Evolutionary conservation across 169 alveolate genomes (phyloP).

Genomic region (Plasmodium cynomolgi): DNA sequence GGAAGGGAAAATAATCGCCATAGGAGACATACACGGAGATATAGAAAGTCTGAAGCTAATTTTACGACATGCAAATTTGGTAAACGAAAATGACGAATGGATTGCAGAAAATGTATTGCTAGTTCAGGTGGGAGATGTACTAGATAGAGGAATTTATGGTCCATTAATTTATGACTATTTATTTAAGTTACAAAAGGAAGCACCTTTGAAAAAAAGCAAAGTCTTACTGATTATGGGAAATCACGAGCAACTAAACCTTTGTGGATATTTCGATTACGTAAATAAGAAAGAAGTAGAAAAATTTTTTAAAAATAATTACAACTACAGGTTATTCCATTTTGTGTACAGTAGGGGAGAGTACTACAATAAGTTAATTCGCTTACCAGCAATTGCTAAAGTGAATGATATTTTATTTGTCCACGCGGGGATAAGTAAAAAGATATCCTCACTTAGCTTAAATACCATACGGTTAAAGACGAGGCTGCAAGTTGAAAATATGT

Average conservation of each 20-base stretch:
- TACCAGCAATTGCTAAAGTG: conserved; percentile 51
- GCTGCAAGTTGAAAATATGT: conserved; percentile 42
- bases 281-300: conserved; percentile 23
- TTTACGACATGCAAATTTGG: conserved; percentile 75
- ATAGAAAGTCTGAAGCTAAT: conserved; percentile 71
- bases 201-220: conserved; percentile 36
- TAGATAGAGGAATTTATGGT: conserved; percentile 58
- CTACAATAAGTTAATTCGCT: conserved; percentile 17
- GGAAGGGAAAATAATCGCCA: conserved; percentile 77
- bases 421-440: conserved; percentile 22
- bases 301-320: conserved; percentile 40
- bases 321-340: conserved; percentile 23
- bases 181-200: conserved; percentile 62
- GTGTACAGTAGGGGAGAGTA: conserved; percentile 2
- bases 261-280: conserved; percentile 52
- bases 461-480: conserved; percentile 40
- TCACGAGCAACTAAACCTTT: conserved; percentile 50
- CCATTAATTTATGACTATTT: conserved; percentile 44
- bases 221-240: conserved; percentile 49
- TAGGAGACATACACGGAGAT: conserved; percentile 82
- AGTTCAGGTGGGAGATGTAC: conserved; percentile 50
- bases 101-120: conserved; percentile 69
- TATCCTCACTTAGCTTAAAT: conserved; percentile 29
- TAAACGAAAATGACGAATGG: conserved; percentile 76
- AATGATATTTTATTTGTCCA: conserved; percentile 47